A percentile compares a stretch with the other conserved stretches of the same genome.
Evolutionary conservation across 768 basidiomycete genomes (phyloP).

Genomic region (Mrakia hoshinonis): DNA sequence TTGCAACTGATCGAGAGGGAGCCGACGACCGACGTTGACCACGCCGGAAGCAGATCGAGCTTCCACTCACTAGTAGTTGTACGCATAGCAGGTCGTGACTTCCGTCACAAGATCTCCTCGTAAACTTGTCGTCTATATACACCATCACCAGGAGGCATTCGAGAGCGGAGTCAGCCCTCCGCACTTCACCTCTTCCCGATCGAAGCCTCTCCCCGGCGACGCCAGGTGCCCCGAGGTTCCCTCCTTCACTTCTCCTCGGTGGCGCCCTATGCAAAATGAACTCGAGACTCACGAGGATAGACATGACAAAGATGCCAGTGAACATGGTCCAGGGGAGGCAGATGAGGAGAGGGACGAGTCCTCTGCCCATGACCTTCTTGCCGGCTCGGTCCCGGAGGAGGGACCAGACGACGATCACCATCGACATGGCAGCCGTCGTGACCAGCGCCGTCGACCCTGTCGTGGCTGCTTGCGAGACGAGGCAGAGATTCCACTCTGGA

Average conservation of each 20-base stretch:
- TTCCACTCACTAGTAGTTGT: background rate
- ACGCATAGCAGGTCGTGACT: background rate
- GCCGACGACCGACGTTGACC: background rate
- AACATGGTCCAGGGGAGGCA: background rate
- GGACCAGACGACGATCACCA: background rate
- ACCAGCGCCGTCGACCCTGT: background rate
- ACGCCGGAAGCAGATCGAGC: background rate
- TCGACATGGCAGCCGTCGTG: background rate
- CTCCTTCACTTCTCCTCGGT: background rate
- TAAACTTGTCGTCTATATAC: background rate
- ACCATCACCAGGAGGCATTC: background rate
- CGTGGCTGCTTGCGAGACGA: background rate
- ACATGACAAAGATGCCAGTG: background rate
- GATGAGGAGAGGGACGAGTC: background rate
- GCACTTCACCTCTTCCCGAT: too few relatives aligned
- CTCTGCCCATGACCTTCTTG: background rate
- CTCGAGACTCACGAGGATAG: background rate
- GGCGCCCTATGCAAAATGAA: background rate
- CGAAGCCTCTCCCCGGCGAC: too few relatives aligned
- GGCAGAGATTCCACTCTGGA: background rate
- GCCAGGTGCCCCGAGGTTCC: background rate
- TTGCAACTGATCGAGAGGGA: background rate
- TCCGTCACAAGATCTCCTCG: background rate
- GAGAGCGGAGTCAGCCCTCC: background rate
- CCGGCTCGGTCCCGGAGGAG: background rate